Base-by-base conservation (phyloP, 176 grass and related monocot species). In the Cenchrus fungigraminus region DNA sequence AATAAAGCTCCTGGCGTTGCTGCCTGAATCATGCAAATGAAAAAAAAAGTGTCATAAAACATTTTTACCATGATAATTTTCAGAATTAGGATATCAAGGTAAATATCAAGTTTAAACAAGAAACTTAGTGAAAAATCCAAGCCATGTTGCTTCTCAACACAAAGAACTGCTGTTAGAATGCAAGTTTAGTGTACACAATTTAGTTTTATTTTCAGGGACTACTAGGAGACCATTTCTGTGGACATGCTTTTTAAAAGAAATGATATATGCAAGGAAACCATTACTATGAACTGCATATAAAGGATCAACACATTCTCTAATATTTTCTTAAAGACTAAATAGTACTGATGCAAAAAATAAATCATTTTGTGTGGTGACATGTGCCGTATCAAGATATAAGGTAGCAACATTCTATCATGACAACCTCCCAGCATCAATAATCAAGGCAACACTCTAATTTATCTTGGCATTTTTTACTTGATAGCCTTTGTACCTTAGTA, bases 1-100 rank as follows among this genome's bases (percentile, higher is more conserved):
- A 99, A 96, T 80, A 99, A 82, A 63, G 93, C 93, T 78, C 97
- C 97, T 11, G 62, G 90, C 12, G 78, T 57, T 82, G 78, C 87
- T 62, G 94, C 79, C 93, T 99, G 66, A 74, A 73, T 86, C 17
- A 55, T 67, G 13, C 44, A 20, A 49, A 63, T 15, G 73, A 51
- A 79, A 78, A 42, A 62, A n/a, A 25, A 56, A 10, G 2, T 54
- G 47, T 77, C 9, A 34, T 62, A 81, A 74, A 74, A 34, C 47
- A 72, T 28, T 15, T 15, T 50, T 4, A 47, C 8, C 0, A 0
- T 51, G 64, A 65, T 14, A 62, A 20, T 54, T 54, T 29, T n/a
- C 14, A 45, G 6, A 32, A 62, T 55, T 53, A 55, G 5, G 47
- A 42, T 5, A 53, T n/a, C 11, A 17, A 32, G 29, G 73, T 43